Evolutionary conservation across 441 rosid species (phyloP).

Genomic region (Gossypium lobatum): DNA sequence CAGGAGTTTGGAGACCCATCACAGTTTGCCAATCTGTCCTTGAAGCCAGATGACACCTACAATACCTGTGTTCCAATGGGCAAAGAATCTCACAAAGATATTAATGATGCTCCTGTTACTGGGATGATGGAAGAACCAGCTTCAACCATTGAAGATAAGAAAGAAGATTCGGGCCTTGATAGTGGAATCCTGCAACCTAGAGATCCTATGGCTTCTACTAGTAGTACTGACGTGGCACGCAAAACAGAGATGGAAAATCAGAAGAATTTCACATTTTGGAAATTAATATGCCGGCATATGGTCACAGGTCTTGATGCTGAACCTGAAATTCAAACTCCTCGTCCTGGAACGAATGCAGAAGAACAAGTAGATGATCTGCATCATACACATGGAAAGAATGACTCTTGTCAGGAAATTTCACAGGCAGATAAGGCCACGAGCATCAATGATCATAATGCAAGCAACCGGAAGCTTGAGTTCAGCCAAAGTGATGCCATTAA

Average conservation of each 20-base stretch:
- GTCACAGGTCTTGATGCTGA: conserved; percentile 43
- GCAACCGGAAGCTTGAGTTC: conserved; percentile 26
- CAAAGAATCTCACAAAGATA: conserved; percentile 12
- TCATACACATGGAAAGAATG: conserved; percentile 12
- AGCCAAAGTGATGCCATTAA: conserved; percentile 55
- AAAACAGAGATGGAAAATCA: conserved; percentile 27
- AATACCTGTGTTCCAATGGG: conserved; percentile 11
- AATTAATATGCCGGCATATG: conserved; percentile 44
- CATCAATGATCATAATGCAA: conserved; percentile 26
- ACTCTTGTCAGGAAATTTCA: conserved; percentile 17
- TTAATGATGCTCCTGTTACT: not conserved
- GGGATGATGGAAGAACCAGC: conserved; percentile 16
- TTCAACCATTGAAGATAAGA: conserved; percentile 19
- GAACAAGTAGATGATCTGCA: conserved; percentile 22
- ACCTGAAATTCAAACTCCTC: conserved; percentile 24
- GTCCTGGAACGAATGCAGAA: conserved; percentile 16
- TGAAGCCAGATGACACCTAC: conserved; percentile 7
- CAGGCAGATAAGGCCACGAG: conserved; percentile 14
- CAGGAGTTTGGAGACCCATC: conserved; percentile 9
- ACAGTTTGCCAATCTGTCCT: not conserved
- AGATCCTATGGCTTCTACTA: conserved; percentile 21
- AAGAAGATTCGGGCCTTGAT: conserved; percentile 16
- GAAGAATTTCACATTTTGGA: conserved; percentile 36
- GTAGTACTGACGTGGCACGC: not conserved
- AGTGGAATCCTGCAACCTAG: not conserved